Conservation (phyloP, 441 rosid genomes). For the Croton laevigatus region DNA sequence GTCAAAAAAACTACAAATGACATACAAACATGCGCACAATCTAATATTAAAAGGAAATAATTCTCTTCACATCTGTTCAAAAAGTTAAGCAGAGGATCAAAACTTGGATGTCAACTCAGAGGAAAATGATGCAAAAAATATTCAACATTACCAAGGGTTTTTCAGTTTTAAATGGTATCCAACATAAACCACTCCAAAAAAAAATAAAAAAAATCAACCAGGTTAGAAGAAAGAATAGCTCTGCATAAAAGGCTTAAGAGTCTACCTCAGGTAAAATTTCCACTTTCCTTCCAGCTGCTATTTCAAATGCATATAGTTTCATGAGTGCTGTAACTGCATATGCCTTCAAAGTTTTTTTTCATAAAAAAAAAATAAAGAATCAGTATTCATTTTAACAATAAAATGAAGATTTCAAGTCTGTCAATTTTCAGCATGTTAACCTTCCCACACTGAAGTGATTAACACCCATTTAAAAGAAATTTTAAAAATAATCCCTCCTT, state of each 20-base stretch:
- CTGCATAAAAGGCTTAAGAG: constrained; percentile 5
- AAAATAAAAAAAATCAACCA: background rate
- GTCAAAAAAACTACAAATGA: too few species aligned
- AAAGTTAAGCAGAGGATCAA: background rate
- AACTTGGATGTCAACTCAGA: background rate
- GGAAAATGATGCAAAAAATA: background rate
- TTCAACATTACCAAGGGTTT: background rate
- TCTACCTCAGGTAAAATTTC: constrained; percentile 90
- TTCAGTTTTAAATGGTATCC: background rate
- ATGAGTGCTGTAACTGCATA: constrained; percentile 89
- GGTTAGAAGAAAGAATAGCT: background rate
- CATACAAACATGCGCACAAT: too few species aligned
- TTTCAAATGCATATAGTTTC: constrained; percentile 87
- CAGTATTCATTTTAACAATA: constrained; percentile 7
- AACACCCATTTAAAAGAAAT: background rate
- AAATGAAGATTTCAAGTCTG: background rate
- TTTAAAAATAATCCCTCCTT: background rate
- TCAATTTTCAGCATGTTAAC: constrained; percentile 5
- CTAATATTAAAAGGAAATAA: too few species aligned
- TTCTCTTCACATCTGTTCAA: too few species aligned
- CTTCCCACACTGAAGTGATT: background rate
- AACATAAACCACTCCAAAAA: background rate
- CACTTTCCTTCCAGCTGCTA: constrained; percentile 81
- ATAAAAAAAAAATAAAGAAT: constrained; percentile 8
- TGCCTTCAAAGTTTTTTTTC: constrained; percentile 53